A percentile compares a stretch with the other conserved stretches of the same genome.
Evolutionary conservation across 176 grass and related monocot genomes (phyloP).

Genomic region (Chrysopogon serrulatus): DNA sequence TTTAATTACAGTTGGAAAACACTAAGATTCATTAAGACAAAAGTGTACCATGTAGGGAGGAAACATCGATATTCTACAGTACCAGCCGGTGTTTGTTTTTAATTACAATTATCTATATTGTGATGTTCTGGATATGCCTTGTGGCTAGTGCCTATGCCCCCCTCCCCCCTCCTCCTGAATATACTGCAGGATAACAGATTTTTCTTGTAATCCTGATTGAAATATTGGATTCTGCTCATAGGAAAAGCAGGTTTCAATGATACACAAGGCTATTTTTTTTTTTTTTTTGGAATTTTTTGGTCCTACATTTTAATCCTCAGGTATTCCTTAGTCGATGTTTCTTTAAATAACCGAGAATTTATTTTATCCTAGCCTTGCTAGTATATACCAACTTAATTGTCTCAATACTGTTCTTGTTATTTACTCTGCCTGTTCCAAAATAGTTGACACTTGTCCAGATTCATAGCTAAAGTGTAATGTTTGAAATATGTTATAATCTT

Average conservation of each 20-base stretch:
- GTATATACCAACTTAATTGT: background rate
- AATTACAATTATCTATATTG: background rate
- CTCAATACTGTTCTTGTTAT: background rate
- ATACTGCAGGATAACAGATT: background rate
- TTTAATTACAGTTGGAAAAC: background rate
- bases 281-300: background rate
- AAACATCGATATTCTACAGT: background rate
- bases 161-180: background rate
- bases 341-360: background rate
- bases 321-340: conserved; percentile 1
- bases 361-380: background rate
- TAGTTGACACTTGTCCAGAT: background rate
- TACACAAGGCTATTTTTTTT: background rate
- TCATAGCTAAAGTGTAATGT: too few relatives aligned
- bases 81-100: background rate
- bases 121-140: background rate
- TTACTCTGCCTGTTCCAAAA: background rate
- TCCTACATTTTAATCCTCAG: background rate
- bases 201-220: background rate
- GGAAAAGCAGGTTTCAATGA: background rate
- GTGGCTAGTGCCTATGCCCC: background rate
- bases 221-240: background rate
- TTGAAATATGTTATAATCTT: background rate
- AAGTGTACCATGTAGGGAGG: background rate
- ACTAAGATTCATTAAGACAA: background rate